A percentile compares a stretch with the other conserved stretches of the same genome.
These are phyloP conservation scores for Trichoderma sp. DNA, from an alignment of 2,329 filamentous ascomycete genomes.

Conservation along the genomic window DNA sequence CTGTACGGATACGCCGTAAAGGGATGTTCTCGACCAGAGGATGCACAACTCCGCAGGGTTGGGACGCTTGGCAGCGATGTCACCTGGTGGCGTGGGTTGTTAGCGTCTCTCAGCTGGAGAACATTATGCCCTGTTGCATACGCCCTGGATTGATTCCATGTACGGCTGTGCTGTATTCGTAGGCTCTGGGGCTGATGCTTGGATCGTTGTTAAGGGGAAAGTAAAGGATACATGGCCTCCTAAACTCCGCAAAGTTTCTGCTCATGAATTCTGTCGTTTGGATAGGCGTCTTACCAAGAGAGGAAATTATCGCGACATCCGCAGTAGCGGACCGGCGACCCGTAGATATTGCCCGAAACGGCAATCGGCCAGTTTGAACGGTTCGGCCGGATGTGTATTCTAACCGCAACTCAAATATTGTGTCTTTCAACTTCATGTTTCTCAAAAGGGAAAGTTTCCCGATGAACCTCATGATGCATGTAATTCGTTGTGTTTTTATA, in stretches of 20 bases:
- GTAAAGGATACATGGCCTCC: background rate
- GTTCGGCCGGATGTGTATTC: background rate
- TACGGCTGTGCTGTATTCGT: background rate
- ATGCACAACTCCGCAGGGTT: background rate
- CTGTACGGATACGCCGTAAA: background rate
- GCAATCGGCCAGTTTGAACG: background rate
- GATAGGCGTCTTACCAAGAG: background rate
- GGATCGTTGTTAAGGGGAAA: background rate
- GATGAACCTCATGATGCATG: background rate
- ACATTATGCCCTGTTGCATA: background rate
- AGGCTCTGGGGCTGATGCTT: background rate
- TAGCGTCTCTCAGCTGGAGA: background rate
- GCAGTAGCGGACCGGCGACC: background rate
- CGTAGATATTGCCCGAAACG: background rate
- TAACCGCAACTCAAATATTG: background rate
- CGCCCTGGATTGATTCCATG: background rate
- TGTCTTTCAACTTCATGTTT: background rate
- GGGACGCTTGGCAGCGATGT: background rate
- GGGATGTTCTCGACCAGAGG: background rate
- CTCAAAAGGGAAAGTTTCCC: background rate
- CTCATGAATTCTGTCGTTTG: background rate
- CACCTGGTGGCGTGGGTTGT: background rate
- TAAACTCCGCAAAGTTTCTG: background rate
- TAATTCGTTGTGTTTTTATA: background rate
- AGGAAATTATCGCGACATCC: background rate